phyloP scores from a whole-genome alignment of 768 basidiomycete species.

The Agaricus subrufescens region DNA sequence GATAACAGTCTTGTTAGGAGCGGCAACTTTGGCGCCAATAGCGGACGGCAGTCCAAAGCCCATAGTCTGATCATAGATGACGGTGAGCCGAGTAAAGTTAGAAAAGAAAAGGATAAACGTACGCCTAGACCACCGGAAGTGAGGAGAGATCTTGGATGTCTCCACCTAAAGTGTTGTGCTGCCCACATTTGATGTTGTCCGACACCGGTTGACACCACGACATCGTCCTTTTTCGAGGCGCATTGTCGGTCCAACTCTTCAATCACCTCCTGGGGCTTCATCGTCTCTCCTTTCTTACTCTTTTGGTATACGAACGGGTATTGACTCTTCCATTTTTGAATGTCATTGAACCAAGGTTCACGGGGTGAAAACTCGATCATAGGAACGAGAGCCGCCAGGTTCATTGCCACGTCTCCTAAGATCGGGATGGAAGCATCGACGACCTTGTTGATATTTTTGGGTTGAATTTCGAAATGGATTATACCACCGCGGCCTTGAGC shows the following conservation, averaged over 20 bases:
- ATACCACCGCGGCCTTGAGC: constrained; percentile 86
- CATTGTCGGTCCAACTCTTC: constrained; percentile 86
- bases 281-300: constrained; percentile 54
- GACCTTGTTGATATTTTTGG: constrained; percentile 99
- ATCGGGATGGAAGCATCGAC: constrained; percentile 92
- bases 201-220: constrained; percentile 90
- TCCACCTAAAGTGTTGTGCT: constrained; percentile 92
- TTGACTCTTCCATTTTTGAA: constrained; percentile 77
- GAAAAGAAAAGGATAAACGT: constrained; percentile 26
- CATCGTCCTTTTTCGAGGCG: constrained; percentile 76
- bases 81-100: constrained; percentile 3
- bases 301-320: constrained; percentile 89
- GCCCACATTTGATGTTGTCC: constrained; percentile 99
- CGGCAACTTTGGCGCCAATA: constrained; percentile 96
- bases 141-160: constrained; percentile 78
- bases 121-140: constrained; percentile 95
- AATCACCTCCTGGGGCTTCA: constrained; percentile 97
- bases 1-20: constrained; percentile 87
- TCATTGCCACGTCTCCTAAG: constrained; percentile 88
- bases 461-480: constrained; percentile 98
- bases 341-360: constrained; percentile 76
- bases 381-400: constrained; percentile 78
- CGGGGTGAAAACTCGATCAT: constrained; percentile 63
- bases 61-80: constrained; percentile 67
- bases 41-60: constrained; percentile 94